Percentiles rank a stretch among this genome's conserved stretches.
phyloP scores from a whole-genome alignment of 352 stramenopile genomes.

The Phytopythium sindhum region DNA sequence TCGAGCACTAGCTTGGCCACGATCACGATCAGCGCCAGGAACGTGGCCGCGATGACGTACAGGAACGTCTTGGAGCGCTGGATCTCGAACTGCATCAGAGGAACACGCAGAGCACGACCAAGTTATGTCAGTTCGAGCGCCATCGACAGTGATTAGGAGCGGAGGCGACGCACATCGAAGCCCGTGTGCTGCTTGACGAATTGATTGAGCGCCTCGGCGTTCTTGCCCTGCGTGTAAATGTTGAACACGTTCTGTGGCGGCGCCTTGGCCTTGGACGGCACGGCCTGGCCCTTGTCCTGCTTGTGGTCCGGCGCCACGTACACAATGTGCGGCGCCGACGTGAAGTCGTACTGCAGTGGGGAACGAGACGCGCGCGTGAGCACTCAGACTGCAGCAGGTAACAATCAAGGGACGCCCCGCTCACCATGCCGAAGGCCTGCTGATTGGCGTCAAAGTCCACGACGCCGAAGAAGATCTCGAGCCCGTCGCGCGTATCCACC shows the following conservation, averaged over 20 bases:
- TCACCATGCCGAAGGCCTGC: conserved; percentile 56
- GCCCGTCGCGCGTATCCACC: conserved; percentile 67
- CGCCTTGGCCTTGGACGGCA: conserved; percentile 52
- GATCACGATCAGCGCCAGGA: conserved; percentile 32
- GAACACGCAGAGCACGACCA: conserved; percentile 1
- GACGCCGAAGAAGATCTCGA: conserved; percentile 75
- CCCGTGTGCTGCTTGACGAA: conserved; percentile 84
- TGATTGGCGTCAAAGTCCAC: conserved; percentile 78
- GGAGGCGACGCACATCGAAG: conserved; percentile 47
- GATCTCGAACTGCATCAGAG: conserved; percentile 35
- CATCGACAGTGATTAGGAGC: neutral
- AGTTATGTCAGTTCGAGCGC: neutral
- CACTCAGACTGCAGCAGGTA: neutral
- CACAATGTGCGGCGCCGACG: conserved; percentile 70
- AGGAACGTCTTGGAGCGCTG: conserved; percentile 68
- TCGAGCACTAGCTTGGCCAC: conserved; percentile 55
- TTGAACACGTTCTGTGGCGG: conserved; percentile 67
- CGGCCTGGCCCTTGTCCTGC: conserved; percentile 42
- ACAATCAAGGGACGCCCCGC: neutral
- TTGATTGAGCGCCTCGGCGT: conserved; percentile 56
- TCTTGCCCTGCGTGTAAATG: conserved; percentile 71
- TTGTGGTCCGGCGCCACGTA: conserved; percentile 68
- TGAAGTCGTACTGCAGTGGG: conserved; percentile 60
- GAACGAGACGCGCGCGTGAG: neutral
- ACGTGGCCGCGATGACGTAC: conserved; percentile 36